Percentiles rank a stretch among this genome's conserved stretches.
phyloP scores from a whole-genome alignment of 768 basidiomycete genomes.

The Cystofilobasidium capitatum region DNA sequence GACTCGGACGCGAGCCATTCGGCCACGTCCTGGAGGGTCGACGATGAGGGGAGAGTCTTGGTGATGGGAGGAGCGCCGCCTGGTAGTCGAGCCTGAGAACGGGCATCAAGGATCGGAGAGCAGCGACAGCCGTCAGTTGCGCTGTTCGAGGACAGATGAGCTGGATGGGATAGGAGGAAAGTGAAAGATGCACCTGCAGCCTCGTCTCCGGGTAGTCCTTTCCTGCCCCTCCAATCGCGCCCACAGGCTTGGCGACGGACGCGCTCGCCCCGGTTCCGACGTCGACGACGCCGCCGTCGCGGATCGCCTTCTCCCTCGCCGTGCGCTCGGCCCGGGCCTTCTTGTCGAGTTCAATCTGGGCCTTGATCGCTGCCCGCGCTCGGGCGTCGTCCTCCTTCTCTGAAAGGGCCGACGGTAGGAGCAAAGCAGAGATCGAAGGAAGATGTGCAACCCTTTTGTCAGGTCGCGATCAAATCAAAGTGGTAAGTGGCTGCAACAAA shows the following conservation, averaged over 20 bases:
- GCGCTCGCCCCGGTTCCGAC: constrained; percentile 14
- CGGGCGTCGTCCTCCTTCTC: constrained; percentile 84
- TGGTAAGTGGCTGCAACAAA: constrained; percentile 36
- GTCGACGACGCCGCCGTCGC: constrained; percentile 54
- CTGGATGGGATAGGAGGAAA: constrained; percentile 59
- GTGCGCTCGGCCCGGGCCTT: constrained; percentile 74
- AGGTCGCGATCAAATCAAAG: neutral
- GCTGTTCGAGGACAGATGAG: constrained; percentile 23
- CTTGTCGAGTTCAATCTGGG: constrained; percentile 92
- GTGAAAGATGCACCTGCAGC: constrained; percentile 53
- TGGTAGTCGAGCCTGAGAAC: constrained; percentile 61
- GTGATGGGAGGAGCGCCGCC: constrained; percentile 71
- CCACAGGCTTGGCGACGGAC: constrained; percentile 39
- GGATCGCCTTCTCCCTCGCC: constrained; percentile 80
- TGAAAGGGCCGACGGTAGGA: constrained; percentile 38
- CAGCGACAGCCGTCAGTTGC: neutral
- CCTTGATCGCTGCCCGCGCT: constrained; percentile 76
- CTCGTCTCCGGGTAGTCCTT: constrained; percentile 75
- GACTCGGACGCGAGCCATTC: constrained; percentile 74
- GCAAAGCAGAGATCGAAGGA: neutral
- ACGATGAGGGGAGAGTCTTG: constrained; percentile 37
- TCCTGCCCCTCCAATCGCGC: constrained; percentile 38
- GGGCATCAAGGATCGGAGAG: neutral
- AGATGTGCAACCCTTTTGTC: neutral
- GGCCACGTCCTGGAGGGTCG: constrained; percentile 61